A percentile compares a stretch with the other conserved stretches of the same genome.
Conservation (phyloP, 2,329 filamentous ascomycete genomes). For the Aspergillus persii region DNA sequence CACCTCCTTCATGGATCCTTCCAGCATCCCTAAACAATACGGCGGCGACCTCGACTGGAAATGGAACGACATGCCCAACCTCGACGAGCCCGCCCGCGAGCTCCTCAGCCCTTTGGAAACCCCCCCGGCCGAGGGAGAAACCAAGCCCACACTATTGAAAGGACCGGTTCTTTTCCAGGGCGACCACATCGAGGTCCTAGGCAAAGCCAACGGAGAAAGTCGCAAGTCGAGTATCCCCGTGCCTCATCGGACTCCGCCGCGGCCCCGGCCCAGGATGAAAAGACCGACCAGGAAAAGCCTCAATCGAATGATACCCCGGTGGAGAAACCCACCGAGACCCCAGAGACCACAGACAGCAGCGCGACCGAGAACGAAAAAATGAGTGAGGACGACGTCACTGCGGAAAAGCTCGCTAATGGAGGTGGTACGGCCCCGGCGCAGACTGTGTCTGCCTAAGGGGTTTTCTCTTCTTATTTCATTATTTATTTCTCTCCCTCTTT, state of each 20-base stretch:
- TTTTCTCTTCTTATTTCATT: background rate
- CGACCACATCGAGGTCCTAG: slow-evolving; percentile 33
- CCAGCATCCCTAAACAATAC: slow-evolving; percentile 85
- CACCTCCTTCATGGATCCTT: slow-evolving; percentile 73
- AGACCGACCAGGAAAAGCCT: background rate
- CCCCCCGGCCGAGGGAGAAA: slow-evolving; percentile 22
- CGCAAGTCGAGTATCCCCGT: slow-evolving; percentile 29
- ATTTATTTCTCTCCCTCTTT: background rate
- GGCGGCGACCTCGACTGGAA: slow-evolving; percentile 81
- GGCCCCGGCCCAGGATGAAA: background rate
- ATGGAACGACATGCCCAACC: slow-evolving; percentile 70
- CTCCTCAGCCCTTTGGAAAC: slow-evolving; percentile 32
- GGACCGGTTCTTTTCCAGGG: slow-evolving; percentile 37
- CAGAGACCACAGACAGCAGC: background rate
- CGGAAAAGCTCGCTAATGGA: background rate
- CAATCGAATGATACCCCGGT: background rate
- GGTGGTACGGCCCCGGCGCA: background rate
- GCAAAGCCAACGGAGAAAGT: slow-evolving; percentile 34
- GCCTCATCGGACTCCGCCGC: background rate
- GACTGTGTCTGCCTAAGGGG: background rate
- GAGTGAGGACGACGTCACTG: background rate
- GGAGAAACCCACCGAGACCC: background rate
- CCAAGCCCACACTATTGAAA: slow-evolving; percentile 31
- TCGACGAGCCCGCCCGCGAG: slow-evolving; percentile 56
- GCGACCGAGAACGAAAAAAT: background rate